Conservation (phyloP, 352 stramenopile species). For the Pythium oligandrum region DNA sequence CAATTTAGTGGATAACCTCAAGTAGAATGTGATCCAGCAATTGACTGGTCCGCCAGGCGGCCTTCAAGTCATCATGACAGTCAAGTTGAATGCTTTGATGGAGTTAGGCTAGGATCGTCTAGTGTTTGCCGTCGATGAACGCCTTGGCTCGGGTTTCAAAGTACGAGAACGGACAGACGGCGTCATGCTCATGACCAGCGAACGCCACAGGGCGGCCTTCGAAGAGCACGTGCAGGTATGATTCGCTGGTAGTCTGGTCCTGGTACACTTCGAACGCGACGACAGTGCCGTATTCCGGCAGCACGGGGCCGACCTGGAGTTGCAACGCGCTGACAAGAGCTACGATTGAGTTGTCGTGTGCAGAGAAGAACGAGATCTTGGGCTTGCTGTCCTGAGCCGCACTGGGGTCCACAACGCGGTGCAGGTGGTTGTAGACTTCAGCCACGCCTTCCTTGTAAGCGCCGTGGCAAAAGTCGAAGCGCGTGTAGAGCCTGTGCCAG, state of each 20-base stretch:
- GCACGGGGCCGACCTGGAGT: slow-evolving; percentile 44
- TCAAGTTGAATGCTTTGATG: too few relatives aligned
- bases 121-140: too few relatives aligned
- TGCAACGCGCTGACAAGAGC: slow-evolving; percentile 64
- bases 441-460: slow-evolving; percentile 62
- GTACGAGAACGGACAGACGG: slow-evolving; percentile 55
- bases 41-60: too few relatives aligned
- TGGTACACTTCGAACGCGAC: slow-evolving; percentile 71
- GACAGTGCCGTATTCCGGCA: slow-evolving; percentile 69
- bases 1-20: too few relatives aligned
- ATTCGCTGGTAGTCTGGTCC: slow-evolving; percentile 29
- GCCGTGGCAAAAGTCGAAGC: slow-evolving; percentile 49
- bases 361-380: slow-evolving; percentile 80
- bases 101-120: too few relatives aligned
- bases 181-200: slow-evolving; percentile 44
- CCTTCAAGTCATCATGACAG: too few relatives aligned
- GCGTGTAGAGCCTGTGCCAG: slow-evolving; percentile 71
- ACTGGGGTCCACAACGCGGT: slow-evolving; percentile 28
- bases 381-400: slow-evolving; percentile 20
- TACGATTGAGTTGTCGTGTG: slow-evolving; percentile 83
- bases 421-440: slow-evolving; percentile 50
- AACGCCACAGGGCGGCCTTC: slow-evolving; percentile 48
- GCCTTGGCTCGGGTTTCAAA: slow-evolving; percentile 41
- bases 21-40: too few relatives aligned
- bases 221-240: slow-evolving; percentile 59